phyloP scores from a whole-genome alignment of 2,329 filamentous ascomycete species.

The Tolypocladium tundrense region DNA sequence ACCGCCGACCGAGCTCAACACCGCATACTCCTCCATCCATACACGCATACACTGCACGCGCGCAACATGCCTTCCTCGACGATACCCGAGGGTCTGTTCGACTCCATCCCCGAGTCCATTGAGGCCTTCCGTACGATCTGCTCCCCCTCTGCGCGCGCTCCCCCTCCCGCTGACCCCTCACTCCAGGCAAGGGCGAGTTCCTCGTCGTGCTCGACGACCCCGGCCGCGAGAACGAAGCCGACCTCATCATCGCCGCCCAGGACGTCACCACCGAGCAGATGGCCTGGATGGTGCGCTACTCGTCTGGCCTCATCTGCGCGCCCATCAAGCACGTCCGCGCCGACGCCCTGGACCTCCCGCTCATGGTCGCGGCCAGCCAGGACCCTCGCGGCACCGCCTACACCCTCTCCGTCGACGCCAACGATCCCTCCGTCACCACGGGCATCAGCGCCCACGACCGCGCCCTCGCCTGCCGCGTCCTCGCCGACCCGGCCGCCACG shows the following conservation, averaged over 20 bases:
- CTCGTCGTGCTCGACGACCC: conserved; percentile 91
- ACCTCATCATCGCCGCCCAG: conserved; percentile 88
- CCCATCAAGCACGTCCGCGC: conserved; percentile 65
- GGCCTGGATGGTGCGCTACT: conserved; percentile 91
- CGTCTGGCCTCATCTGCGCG: conserved; percentile 83
- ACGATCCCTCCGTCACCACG: conserved; percentile 63
- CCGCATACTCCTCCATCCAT: too few relatives aligned
- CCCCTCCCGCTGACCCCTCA: conserved; percentile 1
- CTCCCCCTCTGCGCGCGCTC: conserved; percentile 1
- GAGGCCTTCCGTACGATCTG: conserved; percentile 49
- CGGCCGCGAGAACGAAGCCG: conserved; percentile 92
- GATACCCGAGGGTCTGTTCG: conserved; percentile 45
- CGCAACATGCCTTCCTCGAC: conserved; percentile 36
- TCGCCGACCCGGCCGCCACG: conserved; percentile 56
- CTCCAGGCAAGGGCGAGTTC: conserved; percentile 70
- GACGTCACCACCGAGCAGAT: conserved; percentile 80
- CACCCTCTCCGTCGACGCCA: conserved; percentile 78
- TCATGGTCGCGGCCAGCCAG: conserved; percentile 69
- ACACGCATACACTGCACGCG: background rate
- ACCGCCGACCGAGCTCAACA: background rate
- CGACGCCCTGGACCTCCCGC: conserved; percentile 64
- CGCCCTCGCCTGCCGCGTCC: conserved; percentile 65
- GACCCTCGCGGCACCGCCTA: conserved; percentile 91
- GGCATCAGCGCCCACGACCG: conserved; percentile 88
- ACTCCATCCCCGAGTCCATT: conserved; percentile 55